phyloP scores from a whole-genome alignment of 768 basidiomycete species.

The Mycena sanguinolenta region DNA sequence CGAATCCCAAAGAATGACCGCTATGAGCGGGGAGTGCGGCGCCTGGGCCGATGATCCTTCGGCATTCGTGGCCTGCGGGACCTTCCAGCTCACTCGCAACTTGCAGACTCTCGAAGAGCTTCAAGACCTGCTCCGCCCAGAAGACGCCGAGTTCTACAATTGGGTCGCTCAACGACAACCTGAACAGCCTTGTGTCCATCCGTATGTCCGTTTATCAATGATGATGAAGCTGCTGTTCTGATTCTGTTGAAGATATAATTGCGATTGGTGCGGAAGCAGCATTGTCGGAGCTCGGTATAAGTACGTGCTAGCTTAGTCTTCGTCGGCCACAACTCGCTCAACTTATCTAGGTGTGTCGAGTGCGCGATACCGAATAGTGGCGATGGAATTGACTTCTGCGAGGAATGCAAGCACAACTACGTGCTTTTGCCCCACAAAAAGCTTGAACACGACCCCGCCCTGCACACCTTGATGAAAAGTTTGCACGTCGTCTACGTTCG shows the following conservation, averaged over 20 bases:
- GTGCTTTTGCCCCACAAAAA: not conserved
- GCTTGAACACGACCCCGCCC: not conserved
- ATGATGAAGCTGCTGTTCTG: not conserved
- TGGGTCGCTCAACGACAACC: not conserved
- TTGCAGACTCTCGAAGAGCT: not conserved
- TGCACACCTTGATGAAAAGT: constrained; percentile 1
- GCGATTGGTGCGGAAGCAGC: not conserved
- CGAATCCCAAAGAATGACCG: not conserved
- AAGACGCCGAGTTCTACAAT: not conserved
- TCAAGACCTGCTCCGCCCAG: not conserved
- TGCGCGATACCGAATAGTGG: not conserved
- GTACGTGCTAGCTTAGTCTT: not conserved
- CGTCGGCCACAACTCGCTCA: not conserved
- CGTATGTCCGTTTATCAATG: not conserved
- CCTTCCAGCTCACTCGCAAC: constrained; percentile 1
- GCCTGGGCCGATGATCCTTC: not conserved
- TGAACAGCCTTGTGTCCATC: not conserved
- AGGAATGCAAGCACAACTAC: constrained; percentile 9
- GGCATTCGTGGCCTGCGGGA: not conserved
- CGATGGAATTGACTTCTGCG: constrained; percentile 8
- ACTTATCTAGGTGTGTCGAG: not conserved
- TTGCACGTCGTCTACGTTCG: not conserved
- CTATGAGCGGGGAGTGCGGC: not conserved
- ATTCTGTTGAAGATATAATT: not conserved
- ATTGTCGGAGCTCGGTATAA: constrained; percentile 12